A percentile compares a stretch with the other conserved stretches of the same genome.
These are phyloP conservation scores for Persicaria maculosa DNA, from an alignment of 148 eudicot species.

Conservation along the genomic window DNA sequence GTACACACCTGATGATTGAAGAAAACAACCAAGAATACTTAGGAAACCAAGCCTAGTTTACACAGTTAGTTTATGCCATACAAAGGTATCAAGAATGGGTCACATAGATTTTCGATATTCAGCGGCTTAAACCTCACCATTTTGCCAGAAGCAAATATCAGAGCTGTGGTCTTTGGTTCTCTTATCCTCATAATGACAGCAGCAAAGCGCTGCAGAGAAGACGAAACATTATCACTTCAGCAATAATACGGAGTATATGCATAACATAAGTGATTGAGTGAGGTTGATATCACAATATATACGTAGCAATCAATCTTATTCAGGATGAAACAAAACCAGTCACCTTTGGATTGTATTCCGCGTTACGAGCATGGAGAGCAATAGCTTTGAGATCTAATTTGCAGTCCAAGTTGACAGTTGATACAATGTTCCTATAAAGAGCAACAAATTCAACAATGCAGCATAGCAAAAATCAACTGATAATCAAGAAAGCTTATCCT, in stretches of 20 bases:
- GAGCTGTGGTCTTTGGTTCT: constrained; percentile 83
- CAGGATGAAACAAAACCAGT: neutral
- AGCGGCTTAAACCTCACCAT: constrained; percentile 43
- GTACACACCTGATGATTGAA: constrained; percentile 38
- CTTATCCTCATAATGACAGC: constrained; percentile 96
- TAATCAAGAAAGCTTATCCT: neutral
- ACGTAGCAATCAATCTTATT: neutral
- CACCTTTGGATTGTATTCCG: constrained; percentile 91
- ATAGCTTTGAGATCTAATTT: constrained; percentile 79
- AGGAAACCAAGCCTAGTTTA: neutral
- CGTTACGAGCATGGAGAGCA: constrained; percentile 80
- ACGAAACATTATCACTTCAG: neutral
- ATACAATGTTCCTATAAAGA: constrained; percentile 58
- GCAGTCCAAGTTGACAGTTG: constrained; percentile 83
- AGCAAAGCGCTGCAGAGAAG: constrained; percentile 69
- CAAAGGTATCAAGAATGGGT: no score
- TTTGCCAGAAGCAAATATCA: constrained; percentile 89
- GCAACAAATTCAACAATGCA: neutral
- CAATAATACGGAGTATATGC: neutral
- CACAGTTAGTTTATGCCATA: neutral
- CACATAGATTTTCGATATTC: no score
- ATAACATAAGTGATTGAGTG: neutral
- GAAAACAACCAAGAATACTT: neutral
- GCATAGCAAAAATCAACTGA: neutral
- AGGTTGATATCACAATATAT: neutral